Base-by-base conservation (phyloP, 1,284 basidiomycete genomes). In the Microbotryum scabiosae region DNA sequence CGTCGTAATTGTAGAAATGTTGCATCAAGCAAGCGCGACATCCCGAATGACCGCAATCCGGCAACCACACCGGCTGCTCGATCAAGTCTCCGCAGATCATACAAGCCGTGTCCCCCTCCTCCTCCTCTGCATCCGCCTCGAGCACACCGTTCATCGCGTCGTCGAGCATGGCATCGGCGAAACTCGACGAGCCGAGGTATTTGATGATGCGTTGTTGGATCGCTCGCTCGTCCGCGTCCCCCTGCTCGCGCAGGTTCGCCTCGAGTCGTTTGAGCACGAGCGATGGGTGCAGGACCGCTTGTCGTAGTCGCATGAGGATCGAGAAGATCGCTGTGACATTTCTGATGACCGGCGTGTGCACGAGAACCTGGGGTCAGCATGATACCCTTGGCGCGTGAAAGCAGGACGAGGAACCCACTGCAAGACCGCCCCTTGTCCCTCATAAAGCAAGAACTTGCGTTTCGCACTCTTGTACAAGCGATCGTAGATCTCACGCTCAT, bases 21-120 rank as follows among this genome's bases (percentile, higher is more conserved):
- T 82, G 81, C 9, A 87, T 73, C 20, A 91, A 84, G 70, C 90
- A 94, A 63, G 86, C 84, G 71, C 88, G 89, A 75, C 90, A 94
- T 2, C 71, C 75, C 12, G 65, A 67, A 62, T 77, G 76, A 54
- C 71, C 71, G 66, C 76, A 77, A 9, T 62, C 61, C 5, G 76
- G 75, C 25, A 77, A 48, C 55, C 70, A 75, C 12, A 69, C 66
- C 1, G 66, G 61, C 8, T 62, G 55, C 28, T 69, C 70, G 50
- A 62, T 46, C 47, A 70, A 69, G 59, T 76, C 75, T 45, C 75
- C 69, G 53, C 76, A 77, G 21, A 75, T 65, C 43, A 72, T 70
- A 57, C 76, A 77, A 36, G 74, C 73, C 9, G 55, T 63, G 20
- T 68, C 68, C 2, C 46, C 47, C 12, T 65, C 60, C n/a, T 67